Percentiles rank a stretch among this genome's conserved stretches.
Conservation (phyloP, 140 eudicot genomes). For the Ambrosia hybrid region DNA sequence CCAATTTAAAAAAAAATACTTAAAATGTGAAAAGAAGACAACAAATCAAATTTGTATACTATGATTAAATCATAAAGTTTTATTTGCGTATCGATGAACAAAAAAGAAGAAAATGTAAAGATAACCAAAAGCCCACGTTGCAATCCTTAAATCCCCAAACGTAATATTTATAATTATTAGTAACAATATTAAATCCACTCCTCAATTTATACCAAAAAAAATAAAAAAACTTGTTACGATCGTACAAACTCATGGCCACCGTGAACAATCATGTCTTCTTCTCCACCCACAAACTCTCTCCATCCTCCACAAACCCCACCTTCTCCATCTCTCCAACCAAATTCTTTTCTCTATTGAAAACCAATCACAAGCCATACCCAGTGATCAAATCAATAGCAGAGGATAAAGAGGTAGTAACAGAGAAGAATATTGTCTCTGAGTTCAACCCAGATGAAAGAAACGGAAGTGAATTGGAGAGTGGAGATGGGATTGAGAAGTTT, state of each 20-base stretch:
- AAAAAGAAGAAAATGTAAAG: neutral
- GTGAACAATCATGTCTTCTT: conserved; percentile 1
- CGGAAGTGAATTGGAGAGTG: neutral
- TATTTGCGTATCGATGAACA: neutral
- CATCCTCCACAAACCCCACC: neutral
- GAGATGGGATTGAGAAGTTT: neutral
- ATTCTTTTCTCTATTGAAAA: neutral
- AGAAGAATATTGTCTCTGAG: neutral
- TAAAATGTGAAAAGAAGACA: neutral
- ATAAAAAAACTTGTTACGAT: neutral
- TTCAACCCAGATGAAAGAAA: neutral
- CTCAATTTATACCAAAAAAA: too few species aligned
- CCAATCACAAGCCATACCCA: neutral
- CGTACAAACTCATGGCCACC: conserved; percentile 10
- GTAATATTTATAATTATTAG: too few species aligned
- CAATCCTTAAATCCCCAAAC: neutral
- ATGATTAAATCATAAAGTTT: neutral
- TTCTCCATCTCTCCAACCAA: neutral
- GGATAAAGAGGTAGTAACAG: conserved; percentile 10
- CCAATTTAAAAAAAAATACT: too few species aligned
- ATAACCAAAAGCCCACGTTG: neutral
- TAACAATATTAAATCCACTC: too few species aligned
- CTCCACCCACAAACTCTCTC: neutral
- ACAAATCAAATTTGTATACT: neutral
- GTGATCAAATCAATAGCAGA: conserved; percentile 6